Conservation (phyloP, 140 eudicot species). For the Anethum foeniculum region DNA sequence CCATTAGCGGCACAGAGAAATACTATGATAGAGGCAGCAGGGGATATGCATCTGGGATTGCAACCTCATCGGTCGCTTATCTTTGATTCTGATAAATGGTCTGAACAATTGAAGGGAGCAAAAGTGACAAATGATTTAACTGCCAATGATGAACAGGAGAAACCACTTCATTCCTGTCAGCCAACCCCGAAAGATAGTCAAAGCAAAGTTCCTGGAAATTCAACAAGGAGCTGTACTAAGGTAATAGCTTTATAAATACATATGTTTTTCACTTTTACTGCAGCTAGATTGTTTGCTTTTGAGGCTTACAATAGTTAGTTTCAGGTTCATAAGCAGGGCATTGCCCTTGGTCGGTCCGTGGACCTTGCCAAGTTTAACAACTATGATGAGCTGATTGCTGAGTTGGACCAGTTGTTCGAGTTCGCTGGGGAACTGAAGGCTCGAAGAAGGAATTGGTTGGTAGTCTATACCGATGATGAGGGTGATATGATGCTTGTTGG, state of each 20-base stretch:
- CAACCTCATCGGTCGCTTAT: constrained; percentile 34
- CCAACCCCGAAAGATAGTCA: constrained; percentile 38
- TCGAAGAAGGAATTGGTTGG: constrained; percentile 63
- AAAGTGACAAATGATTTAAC: constrained; percentile 31
- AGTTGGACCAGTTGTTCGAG: constrained; percentile 72
- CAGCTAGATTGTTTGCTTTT: not conserved
- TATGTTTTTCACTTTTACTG: not conserved
- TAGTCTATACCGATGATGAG: constrained; percentile 89
- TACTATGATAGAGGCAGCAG: constrained; percentile 25
- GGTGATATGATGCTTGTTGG: constrained; percentile 99
- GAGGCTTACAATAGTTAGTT: constrained; percentile 9
- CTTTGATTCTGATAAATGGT: constrained; percentile 46
- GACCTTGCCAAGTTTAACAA: constrained; percentile 78
- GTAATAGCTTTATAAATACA: constrained; percentile 22
- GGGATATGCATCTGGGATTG: constrained; percentile 19
- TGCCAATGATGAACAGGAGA: constrained; percentile 43
- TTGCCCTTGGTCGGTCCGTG: constrained; percentile 97
- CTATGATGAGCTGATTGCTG: constrained; percentile 67
- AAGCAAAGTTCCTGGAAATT: constrained; percentile 45
- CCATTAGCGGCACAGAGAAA: constrained; percentile 14
- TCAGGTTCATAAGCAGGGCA: constrained; percentile 98
- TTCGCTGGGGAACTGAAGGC: constrained; percentile 71
- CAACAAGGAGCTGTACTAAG: constrained; percentile 95
- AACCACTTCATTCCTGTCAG: constrained; percentile 36
- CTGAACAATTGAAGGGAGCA: constrained; percentile 50